phyloP scores from a whole-genome alignment of 257 asterid genomes.

The Mentha longifolia region DNA sequence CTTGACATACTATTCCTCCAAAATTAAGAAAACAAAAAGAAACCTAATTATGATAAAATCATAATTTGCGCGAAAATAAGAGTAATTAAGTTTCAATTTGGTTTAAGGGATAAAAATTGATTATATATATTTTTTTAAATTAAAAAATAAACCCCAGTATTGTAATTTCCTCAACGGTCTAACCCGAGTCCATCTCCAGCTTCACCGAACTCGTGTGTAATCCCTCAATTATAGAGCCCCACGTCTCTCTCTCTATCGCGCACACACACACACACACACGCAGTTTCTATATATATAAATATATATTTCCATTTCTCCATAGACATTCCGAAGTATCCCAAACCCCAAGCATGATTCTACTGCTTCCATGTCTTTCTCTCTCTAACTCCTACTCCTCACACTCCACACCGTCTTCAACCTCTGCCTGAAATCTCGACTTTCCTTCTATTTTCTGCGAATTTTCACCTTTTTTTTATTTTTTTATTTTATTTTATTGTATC shows the following conservation, averaged over 20 bases:
- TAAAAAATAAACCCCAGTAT: neutral
- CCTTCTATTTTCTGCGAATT: constrained; percentile 12
- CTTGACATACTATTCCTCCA: too few relatives aligned
- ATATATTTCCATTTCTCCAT: constrained; percentile 30
- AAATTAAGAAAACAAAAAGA: too few relatives aligned
- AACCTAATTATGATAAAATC: too few relatives aligned
- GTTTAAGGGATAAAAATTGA: too few relatives aligned
- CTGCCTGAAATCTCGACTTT: constrained; percentile 7
- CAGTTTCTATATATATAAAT: neutral
- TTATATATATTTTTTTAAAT: too few relatives aligned
- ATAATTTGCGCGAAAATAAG: too few relatives aligned
- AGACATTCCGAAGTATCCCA: constrained; percentile 41
- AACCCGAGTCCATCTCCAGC: constrained; percentile 10
- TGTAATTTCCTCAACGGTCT: constrained; percentile 22
- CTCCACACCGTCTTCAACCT: constrained; percentile 21
- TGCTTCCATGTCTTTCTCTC: constrained; percentile 27
- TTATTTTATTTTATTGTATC: neutral
- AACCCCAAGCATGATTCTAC: constrained; percentile 44
- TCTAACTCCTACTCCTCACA: constrained; percentile 10
- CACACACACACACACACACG: neutral
- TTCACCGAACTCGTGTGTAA: too few relatives aligned
- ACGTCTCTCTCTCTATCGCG: constrained; percentile 24
- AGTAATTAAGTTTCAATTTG: too few relatives aligned
- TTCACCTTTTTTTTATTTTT: constrained; percentile 4
- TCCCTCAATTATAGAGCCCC: constrained; percentile 39